phyloP scores from a whole-genome alignment of 495 filamentous ascomycete species.

The Acidiella bohemica region DNA sequence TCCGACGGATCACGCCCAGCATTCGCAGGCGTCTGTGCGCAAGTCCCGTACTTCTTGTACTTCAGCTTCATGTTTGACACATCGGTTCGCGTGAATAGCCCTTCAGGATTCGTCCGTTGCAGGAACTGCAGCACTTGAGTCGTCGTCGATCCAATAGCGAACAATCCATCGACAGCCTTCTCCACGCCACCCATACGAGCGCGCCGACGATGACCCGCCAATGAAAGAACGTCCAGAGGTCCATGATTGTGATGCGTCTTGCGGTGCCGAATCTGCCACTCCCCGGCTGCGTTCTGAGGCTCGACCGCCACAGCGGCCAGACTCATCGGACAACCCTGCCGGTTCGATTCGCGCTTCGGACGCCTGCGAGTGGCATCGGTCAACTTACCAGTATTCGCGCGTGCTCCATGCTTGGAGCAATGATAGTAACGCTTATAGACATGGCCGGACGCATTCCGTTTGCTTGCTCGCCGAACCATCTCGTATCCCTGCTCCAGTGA shows the following conservation, averaged over 20 bases:
- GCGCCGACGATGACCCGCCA: slow-evolving; percentile 13
- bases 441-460: slow-evolving; percentile 11
- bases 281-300: slow-evolving; percentile 7
- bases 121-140: slow-evolving; percentile 15
- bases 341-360: slow-evolving; percentile 3
- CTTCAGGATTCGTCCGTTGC: slow-evolving; percentile 13
- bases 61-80: slow-evolving; percentile 19
- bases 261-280: slow-evolving; percentile 18
- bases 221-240: slow-evolving; percentile 3
- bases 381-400: slow-evolving; percentile 9
- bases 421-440: slow-evolving; percentile 20
- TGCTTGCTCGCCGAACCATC: slow-evolving; percentile 15
- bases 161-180: slow-evolving; percentile 15
- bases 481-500: slow-evolving; percentile 17
- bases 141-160: slow-evolving; percentile 14
- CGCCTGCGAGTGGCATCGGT: slow-evolving; percentile 2
- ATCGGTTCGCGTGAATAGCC: slow-evolving; percentile 17
- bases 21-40: no score
- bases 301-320: slow-evolving; percentile 12
- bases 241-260: slow-evolving; percentile 19
- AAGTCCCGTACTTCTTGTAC: slow-evolving; percentile 16
- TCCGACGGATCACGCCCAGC: no score
- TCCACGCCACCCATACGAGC: slow-evolving; percentile 11
- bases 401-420: slow-evolving; percentile 15
- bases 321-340: slow-evolving; percentile 13